phyloP scores from a whole-genome alignment of 1,284 basidiomycete species.

The Kwoniella shivajii region DNA sequence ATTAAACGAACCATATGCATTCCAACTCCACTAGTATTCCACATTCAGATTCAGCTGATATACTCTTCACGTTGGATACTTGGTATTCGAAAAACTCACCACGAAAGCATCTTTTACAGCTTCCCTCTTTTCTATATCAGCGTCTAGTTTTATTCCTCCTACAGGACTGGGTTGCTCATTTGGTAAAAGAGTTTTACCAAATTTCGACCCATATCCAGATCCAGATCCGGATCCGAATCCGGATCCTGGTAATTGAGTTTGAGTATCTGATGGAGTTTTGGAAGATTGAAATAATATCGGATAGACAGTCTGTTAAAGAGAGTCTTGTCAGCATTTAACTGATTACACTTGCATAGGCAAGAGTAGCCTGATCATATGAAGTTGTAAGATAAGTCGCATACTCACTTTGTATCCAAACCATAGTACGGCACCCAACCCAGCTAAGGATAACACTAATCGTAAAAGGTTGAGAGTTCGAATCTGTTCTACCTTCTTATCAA shows the following conservation, averaged over 20 bases:
- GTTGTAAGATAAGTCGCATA: background rate
- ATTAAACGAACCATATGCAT: constrained; percentile 65
- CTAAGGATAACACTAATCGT: constrained; percentile 9
- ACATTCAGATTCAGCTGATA: background rate
- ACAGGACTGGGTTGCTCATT: constrained; percentile 15
- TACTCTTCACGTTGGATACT: background rate
- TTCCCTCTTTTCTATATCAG: constrained; percentile 66
- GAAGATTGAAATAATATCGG: constrained; percentile 4
- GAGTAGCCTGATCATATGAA: too few relatives aligned
- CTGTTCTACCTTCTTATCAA: constrained; percentile 18
- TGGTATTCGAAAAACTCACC: constrained; percentile 57
- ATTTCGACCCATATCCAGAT: too few relatives aligned
- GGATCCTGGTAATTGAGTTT: constrained; percentile 4
- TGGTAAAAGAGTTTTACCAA: constrained; percentile 7
- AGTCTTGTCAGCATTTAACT: too few relatives aligned
- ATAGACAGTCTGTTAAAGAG: constrained; percentile 4
- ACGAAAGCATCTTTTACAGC: constrained; percentile 76
- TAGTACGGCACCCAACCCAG: constrained; percentile 18
- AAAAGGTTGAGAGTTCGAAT: constrained; percentile 9
- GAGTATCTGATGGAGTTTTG: constrained; percentile 1
- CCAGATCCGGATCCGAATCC: constrained; percentile 19
- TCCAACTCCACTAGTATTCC: constrained; percentile 68
- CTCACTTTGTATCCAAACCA: constrained; percentile 24
- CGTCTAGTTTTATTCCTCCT: constrained; percentile 37
- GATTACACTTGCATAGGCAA: too few relatives aligned